Base-by-base conservation (phyloP, 495 filamentous ascomycete species). In the Penicillium silybi region DNA sequence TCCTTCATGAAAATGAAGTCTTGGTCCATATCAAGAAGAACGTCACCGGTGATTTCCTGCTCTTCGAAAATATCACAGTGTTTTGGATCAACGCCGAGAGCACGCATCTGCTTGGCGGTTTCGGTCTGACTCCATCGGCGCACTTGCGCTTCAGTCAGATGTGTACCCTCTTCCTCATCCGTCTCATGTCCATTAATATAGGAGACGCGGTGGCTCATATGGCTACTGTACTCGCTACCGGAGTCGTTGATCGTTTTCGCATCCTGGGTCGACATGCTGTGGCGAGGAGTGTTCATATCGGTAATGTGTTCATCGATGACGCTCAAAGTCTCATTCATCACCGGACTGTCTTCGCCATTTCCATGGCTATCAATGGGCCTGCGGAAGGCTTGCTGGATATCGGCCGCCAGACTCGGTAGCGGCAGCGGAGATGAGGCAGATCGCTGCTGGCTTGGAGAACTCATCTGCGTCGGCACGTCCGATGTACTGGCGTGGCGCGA, bases 251-350 rank as follows among this genome's bases (percentile, higher is more conserved):
- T 72, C 18, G 79, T 75, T 52, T 76, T 72, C 29, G 77, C 73
- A 26, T 84, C 81, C 46, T 70, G 74, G 17, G 68, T 68, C 8
- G 66, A 61, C 26, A 80, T 56, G 41, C 81, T 81, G 45, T 84
- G 80, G 35, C 84, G 80, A 40, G 90, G 82, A 6, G 85, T 90
- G 64, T 85, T 85, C 71, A 99, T 85, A 64, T 96, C 90, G 20
- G 90, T 96, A 42, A 99, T 97, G 65, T 97, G 95, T 68, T 99
- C 95, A 61, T 99, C 83, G 61, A 99, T 99, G 27, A 97, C 95
- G 59, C 90, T 96, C 50, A 99, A 70, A 0, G 95, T 97, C 63
- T 99, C 92, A 63, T 95, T 90, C 77, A 99, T 89, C 22, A 97
- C 92, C 3, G 91, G 89, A 62, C 89, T 92, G 22, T 83, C 80